A percentile compares a stretch with the other conserved stretches of the same genome.
These are phyloP conservation scores for Luffa aegyptiaca DNA, from an alignment of 306 rosid genomes.

Conservation along the genomic window DNA sequence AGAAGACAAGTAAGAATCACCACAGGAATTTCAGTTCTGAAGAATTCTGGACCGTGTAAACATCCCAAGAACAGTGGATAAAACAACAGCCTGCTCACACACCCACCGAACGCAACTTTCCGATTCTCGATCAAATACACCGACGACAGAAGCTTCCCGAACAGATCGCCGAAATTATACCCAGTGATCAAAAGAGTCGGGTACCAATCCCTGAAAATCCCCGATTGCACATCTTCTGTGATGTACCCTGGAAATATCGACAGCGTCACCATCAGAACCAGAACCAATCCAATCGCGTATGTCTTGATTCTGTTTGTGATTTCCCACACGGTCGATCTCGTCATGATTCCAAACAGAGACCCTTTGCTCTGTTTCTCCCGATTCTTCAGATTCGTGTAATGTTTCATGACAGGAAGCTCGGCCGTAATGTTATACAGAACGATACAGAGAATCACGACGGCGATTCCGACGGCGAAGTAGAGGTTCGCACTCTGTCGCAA, in stretches of 20 bases:
- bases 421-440: constrained; percentile 48
- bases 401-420: constrained; percentile 63
- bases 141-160: constrained; percentile 62
- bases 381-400: constrained; percentile 46
- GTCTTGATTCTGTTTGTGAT: constrained; percentile 48
- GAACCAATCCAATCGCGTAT: constrained; percentile 51
- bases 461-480: constrained; percentile 55
- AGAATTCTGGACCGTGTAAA: constrained; percentile 71
- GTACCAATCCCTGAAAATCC: constrained; percentile 72
- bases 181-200: constrained; percentile 46
- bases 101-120: constrained; percentile 48
- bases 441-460: constrained; percentile 43
- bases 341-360: constrained; percentile 31
- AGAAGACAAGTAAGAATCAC: constrained; percentile 51
- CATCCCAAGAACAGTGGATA: constrained; percentile 75
- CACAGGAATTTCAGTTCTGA: constrained; percentile 66
- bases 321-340: constrained; percentile 53
- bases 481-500: constrained; percentile 68
- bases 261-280: constrained; percentile 56
- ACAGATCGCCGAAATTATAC: constrained; percentile 67
- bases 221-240: constrained; percentile 81
- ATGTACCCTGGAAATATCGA: constrained; percentile 80
- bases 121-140: constrained; percentile 45
- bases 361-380: constrained; percentile 37
- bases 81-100: constrained; percentile 49